Conservation (phyloP, 2,329 filamentous ascomycete species). For the Nannizzia gypsea region DNA sequence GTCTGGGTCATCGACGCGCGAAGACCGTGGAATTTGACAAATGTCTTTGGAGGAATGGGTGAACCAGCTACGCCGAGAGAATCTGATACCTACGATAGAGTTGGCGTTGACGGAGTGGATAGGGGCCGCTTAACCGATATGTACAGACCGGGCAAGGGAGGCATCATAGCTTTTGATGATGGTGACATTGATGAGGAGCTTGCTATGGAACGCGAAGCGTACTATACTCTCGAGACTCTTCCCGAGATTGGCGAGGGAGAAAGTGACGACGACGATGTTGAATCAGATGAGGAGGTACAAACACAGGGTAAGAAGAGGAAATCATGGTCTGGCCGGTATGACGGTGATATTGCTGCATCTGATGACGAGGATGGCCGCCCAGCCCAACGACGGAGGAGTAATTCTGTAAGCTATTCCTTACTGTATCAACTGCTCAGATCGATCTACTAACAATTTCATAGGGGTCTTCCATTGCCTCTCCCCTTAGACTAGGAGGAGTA, state of each 20-base stretch:
- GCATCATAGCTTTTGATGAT: slow-evolving; percentile 89
- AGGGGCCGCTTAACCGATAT: slow-evolving; percentile 58
- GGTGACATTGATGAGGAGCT: slow-evolving; percentile 86
- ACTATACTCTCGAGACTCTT: slow-evolving; percentile 78
- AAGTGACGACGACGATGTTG: slow-evolving; percentile 46
- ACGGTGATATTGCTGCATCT: slow-evolving; percentile 49
- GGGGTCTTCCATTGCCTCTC: slow-evolving; percentile 33
- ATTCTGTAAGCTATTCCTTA: slow-evolving; percentile 50
- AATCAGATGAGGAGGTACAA: slow-evolving; percentile 38
- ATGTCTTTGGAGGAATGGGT: slow-evolving; percentile 72
- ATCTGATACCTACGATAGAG: slow-evolving; percentile 21
- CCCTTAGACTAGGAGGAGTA: slow-evolving; percentile 30
- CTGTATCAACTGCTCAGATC: neutral
- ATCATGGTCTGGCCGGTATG: slow-evolving; percentile 60
- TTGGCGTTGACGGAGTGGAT: slow-evolving; percentile 54
- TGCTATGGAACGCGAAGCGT: slow-evolving; percentile 62
- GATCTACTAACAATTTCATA: slow-evolving; percentile 15
- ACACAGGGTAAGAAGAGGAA: slow-evolving; percentile 55
- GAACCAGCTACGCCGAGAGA: slow-evolving; percentile 17
- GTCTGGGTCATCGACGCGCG: slow-evolving; percentile 90
- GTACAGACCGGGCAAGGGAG: slow-evolving; percentile 70
- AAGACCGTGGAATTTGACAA: slow-evolving; percentile 86
- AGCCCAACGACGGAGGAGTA: slow-evolving; percentile 69
- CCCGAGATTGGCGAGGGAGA: slow-evolving; percentile 72
- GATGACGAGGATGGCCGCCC: slow-evolving; percentile 61